Base-by-base conservation (phyloP, 345 rosid genomes). In the Rhizophora apiculata region DNA sequence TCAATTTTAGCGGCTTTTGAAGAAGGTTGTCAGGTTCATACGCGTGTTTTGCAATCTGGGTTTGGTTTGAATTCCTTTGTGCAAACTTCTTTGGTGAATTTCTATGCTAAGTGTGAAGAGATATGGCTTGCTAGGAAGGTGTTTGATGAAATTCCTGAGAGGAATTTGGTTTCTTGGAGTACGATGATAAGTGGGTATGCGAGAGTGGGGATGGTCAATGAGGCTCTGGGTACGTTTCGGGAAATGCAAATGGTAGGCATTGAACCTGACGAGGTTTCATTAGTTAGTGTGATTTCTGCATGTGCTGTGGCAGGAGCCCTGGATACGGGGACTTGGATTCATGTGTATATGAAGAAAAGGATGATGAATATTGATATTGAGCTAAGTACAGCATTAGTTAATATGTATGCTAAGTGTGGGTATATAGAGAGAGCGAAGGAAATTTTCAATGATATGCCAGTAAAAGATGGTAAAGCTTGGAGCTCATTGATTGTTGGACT, bases 361-460 rank as follows among this genome's bases (percentile, higher is more conserved):
- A 64, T 26, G 75, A 57, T 71, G 22, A 1, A 34, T 56, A 24
- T 63, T n/a, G 75, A 63, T 56, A 55, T 71, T 55, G 75, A 64
- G 57, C 75, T 71, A 27, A 46, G 48, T 39, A 71, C 75, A 19
- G 62, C 75, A 4, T 61, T 71, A 9, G 31, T 71, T 56, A 71
- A 71, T 57, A 63, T 71, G 68, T 71, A 63, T 27, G 63, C 75
- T 0, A 71, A 71, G 75, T 71, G 75, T 57, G 75, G 75, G 39
- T 63, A 54, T 21, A 30, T 71, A 34, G 75, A 71, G 57, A 71
- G 56, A 56, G 68, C 75, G 0, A 71, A 43, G 56, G 64, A 64
- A 64, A 64, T 71, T 71, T 71, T 71, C 64, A 39, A 71, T 63
- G 46, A 20, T 30, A 71, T 71, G 75, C 48, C 49, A 1, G 69